Evolutionary conservation across 148 eudicot species (phyloP), one percentile per base, ranked within the genome.

Genomic region (Camellia sinensis): DNA sequence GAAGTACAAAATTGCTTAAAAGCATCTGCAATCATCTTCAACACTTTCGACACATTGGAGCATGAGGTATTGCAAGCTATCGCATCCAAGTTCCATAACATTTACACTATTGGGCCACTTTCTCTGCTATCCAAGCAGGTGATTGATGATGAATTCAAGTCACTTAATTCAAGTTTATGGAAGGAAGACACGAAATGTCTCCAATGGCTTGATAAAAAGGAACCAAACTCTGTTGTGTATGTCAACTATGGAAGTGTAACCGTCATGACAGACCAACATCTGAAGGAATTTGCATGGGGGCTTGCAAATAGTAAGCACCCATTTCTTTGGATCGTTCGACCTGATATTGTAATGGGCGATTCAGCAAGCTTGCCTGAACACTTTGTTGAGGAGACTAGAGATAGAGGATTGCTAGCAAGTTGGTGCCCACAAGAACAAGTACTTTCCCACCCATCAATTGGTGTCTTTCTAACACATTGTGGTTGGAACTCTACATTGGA

Each of bases 211-310:
- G 71, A 67, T 15, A 46, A 67, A 43, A 67, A 19, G 17, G 22
- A 67, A 17, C 21, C 71, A 12, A 67, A 67, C 8, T 67, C 71
- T 14, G 71, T 67, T 43, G 50, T 43, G 8, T 67, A 67, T 7
- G 71, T 43, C 2, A 67, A 67, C 19, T 67, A 43, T 67, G 71
- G 71, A 41, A 41, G 71, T n/a, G 12, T 67, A 9, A 67, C 71
- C 1, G 21, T 67, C 14, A 67, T 67, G 71, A 67, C 48, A 6
- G 71, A 41, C 3, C n/a, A 67, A 43, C 48, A 67, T 15, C 19
- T 67, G 71, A 67, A 15, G 19, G 71, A 67, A 41, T 67, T 67
- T 41, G 71, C 71, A 41, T 67, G 71, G 71, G 71, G 71, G 50
- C 71, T 67, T 43, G 71, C 48, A 43, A 67, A 67, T 14, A 41